Conservation (phyloP, 306 rosid genomes). For the Echinosophora koreensis region DNA sequence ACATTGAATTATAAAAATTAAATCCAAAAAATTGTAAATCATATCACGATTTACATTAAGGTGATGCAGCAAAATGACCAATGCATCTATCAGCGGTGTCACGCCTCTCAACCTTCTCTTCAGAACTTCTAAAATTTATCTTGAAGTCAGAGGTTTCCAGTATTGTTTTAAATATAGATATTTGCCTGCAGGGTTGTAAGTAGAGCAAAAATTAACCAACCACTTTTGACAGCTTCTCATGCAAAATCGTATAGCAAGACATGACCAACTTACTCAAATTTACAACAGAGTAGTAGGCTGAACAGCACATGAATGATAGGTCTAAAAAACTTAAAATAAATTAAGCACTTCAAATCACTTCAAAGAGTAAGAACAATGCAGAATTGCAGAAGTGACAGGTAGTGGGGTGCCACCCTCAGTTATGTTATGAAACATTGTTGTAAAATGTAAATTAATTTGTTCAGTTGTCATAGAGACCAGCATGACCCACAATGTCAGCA, state of each 20-base stretch:
- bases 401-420: no score
- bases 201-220: neutral
- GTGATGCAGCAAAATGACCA: neutral
- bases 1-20: no score
- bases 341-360: no score
- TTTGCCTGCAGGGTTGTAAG: constrained; percentile 35
- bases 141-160: neutral
- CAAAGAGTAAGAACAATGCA: no score
- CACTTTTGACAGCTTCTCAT: neutral
- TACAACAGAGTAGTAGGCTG: constrained; percentile 33
- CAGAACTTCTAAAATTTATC: constrained; percentile 10
- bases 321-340: no score
- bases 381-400: no score
- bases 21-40: neutral
- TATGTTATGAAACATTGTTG: constrained; percentile 1
- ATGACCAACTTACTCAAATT: constrained; percentile 7
- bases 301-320: no score
- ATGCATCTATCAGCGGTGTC: neutral
- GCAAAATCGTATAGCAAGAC: neutral
- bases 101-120: neutral
- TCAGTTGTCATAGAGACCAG: constrained; percentile 12
- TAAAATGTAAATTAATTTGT: no score
- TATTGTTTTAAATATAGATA: constrained; percentile 1
- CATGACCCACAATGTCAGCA: constrained; percentile 32
- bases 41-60: constrained; percentile 17